Conservation (phyloP, 2,329 filamentous ascomycete genomes). For the Penicillium sp. region DNA sequence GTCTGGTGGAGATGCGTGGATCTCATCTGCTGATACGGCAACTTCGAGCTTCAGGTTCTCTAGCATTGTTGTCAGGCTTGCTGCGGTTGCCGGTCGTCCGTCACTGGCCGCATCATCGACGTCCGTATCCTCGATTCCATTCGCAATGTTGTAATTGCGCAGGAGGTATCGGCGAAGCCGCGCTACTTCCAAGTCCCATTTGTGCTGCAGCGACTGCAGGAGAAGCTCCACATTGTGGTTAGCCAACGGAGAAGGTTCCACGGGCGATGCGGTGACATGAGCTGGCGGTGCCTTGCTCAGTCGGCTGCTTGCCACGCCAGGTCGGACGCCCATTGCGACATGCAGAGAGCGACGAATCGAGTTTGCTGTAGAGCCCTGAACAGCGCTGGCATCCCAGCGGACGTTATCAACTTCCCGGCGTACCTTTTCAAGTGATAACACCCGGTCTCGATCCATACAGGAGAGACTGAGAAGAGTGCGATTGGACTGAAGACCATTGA, state of each 20-base stretch:
- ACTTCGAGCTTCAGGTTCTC: slow-evolving; percentile 37
- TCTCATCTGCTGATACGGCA: slow-evolving; percentile 28
- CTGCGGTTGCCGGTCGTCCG: slow-evolving; percentile 36
- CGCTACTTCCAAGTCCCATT: slow-evolving; percentile 44
- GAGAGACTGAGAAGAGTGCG: slow-evolving; percentile 58
- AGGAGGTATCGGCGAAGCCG: slow-evolving; percentile 43
- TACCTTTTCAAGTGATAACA: slow-evolving; percentile 56
- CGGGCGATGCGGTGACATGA: slow-evolving; percentile 15
- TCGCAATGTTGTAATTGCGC: slow-evolving; percentile 42
- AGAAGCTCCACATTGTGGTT: slow-evolving; percentile 41
- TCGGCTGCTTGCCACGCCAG: slow-evolving; percentile 28
- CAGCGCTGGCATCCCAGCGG: slow-evolving; percentile 36
- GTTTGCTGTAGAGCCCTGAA: slow-evolving; percentile 31
- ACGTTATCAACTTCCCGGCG: slow-evolving; percentile 53
- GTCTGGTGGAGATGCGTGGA: slow-evolving; percentile 19
- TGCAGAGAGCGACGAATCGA: slow-evolving; percentile 44
- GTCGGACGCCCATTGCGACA: slow-evolving; percentile 35
- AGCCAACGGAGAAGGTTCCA: slow-evolving; percentile 24
- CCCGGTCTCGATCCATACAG: slow-evolving; percentile 57
- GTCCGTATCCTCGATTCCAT: slow-evolving; percentile 30
- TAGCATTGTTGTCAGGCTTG: slow-evolving; percentile 37
- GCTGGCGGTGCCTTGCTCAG: slow-evolving; percentile 29
- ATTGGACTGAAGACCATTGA: slow-evolving; percentile 64
- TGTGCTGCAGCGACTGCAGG: slow-evolving; percentile 39
- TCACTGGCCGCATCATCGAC: slow-evolving; percentile 34